Conservation (phyloP, 2,329 filamentous ascomycete genomes). For the Nemania diffusa region DNA sequence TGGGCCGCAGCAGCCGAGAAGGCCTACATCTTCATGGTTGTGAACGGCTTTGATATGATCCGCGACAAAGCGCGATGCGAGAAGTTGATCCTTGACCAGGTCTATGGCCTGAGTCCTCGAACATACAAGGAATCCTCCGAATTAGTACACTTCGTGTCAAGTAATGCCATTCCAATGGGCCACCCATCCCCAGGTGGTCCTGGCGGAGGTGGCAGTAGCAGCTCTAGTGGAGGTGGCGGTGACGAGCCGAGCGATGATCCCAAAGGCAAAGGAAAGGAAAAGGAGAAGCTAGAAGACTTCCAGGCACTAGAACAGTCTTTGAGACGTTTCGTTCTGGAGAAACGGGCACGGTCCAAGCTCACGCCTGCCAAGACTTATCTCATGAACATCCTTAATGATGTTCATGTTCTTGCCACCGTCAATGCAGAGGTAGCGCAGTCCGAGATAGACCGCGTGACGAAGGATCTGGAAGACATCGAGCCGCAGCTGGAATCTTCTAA, state of each 20-base stretch:
- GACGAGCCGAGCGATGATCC: constrained; percentile 67
- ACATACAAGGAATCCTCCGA: constrained; percentile 94
- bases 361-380: constrained; percentile 96
- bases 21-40: constrained; percentile 98
- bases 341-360: constrained; percentile 92
- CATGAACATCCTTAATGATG: constrained; percentile 89
- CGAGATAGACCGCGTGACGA: constrained; percentile 84
- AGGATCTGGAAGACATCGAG: constrained; percentile 83
- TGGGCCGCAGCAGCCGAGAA: constrained; percentile 95
- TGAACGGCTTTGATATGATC: constrained; percentile 96
- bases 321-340: constrained; percentile 93
- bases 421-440: constrained; percentile 88
- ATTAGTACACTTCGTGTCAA: constrained; percentile 97
- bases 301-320: constrained; percentile 88
- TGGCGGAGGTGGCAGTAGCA: constrained; percentile 64
- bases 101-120: constrained; percentile 85
- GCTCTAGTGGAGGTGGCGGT: constrained; percentile 63
- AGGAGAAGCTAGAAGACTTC: constrained; percentile 90
- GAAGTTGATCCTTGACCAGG: constrained; percentile 92
- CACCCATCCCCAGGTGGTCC: constrained; percentile 67
- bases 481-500: constrained; percentile 86
- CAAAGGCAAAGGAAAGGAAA: constrained; percentile 85
- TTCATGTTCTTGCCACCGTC: constrained; percentile 83
- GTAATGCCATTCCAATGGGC: constrained; percentile 87
- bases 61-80: constrained; percentile 90